A percentile compares a stretch with the other conserved stretches of the same genome.
These are phyloP conservation scores for Fusarium staphyleae DNA, from an alignment of 2,329 filamentous ascomycete species.

Conservation along the genomic window DNA sequence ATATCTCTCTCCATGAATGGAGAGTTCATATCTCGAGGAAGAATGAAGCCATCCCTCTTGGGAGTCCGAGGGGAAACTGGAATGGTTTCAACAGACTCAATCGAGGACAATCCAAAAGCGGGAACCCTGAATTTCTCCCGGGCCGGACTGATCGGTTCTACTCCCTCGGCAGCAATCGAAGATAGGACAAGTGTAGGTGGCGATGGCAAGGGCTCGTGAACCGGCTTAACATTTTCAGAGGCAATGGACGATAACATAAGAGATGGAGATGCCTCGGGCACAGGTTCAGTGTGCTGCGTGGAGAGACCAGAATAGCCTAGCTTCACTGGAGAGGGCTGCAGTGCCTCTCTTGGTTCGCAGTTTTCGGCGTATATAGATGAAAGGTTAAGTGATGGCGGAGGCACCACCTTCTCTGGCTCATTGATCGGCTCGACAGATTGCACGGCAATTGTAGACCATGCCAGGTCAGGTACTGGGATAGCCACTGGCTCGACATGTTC, in stretches of 20 bases:
- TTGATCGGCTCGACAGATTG: slow-evolving; percentile 45
- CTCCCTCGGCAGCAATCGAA: slow-evolving; percentile 45
- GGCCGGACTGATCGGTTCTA: slow-evolving; percentile 51
- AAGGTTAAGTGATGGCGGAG: slow-evolving; percentile 39
- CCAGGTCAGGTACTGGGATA: slow-evolving; percentile 35
- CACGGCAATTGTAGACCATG: slow-evolving; percentile 41
- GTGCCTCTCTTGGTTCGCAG: slow-evolving; percentile 48
- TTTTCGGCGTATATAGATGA: slow-evolving; percentile 43
- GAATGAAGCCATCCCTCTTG: slow-evolving; percentile 63
- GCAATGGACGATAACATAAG: slow-evolving; percentile 31
- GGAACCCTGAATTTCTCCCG: slow-evolving; percentile 36
- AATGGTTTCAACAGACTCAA: slow-evolving; percentile 56
- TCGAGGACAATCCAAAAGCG: slow-evolving; percentile 52
- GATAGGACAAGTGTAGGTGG: slow-evolving; percentile 48
- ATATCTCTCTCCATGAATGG: slow-evolving; percentile 41
- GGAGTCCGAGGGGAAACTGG: slow-evolving; percentile 58
- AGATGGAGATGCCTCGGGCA: slow-evolving; percentile 37
- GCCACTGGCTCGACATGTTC: slow-evolving; percentile 40
- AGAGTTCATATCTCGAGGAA: slow-evolving; percentile 55
- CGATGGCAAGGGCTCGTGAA: slow-evolving; percentile 33
- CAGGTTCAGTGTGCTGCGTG: slow-evolving; percentile 49
- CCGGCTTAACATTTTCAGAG: slow-evolving; percentile 48
- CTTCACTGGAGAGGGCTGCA: slow-evolving; percentile 28
- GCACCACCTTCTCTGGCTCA: slow-evolving; percentile 45
- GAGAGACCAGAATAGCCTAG: slow-evolving; percentile 48